phyloP scores from a whole-genome alignment of 352 stramenopile species.

The Phytopythium kandeliae region DNA sequence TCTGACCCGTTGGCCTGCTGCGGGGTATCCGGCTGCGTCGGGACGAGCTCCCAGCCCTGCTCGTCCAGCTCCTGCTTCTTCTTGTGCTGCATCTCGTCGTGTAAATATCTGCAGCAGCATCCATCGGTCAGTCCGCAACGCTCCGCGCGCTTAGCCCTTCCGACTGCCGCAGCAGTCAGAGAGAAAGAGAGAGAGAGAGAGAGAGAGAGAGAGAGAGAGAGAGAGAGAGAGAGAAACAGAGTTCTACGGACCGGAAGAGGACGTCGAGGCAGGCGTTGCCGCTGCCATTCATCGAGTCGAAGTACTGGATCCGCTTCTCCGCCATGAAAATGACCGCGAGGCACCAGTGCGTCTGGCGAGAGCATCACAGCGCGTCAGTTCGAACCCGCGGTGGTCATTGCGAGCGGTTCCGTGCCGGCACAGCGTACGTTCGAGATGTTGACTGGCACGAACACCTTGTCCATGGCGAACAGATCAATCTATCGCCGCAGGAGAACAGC shows the following conservation, averaged over 20 bases:
- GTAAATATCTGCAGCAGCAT: constrained; percentile 48
- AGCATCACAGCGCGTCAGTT: too few relatives aligned
- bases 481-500: constrained; percentile 8
- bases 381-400: too few relatives aligned
- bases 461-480: constrained; percentile 88
- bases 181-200: too few relatives aligned
- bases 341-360: constrained; percentile 76
- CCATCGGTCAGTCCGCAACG: not conserved
- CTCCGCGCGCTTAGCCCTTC: too few relatives aligned
- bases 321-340: constrained; percentile 84
- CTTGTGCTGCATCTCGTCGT: constrained; percentile 84
- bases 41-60: constrained; percentile 61
- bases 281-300: constrained; percentile 75
- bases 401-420: too few relatives aligned
- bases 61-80: constrained; percentile 62
- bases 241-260: constrained; percentile 34
- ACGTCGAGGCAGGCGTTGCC: constrained; percentile 69
- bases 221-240: too few relatives aligned
- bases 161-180: too few relatives aligned
- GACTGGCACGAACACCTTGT: constrained; percentile 86
- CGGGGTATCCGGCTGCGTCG: constrained; percentile 50
- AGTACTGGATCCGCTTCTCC: constrained; percentile 89
- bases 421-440: constrained; percentile 76
- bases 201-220: too few relatives aligned
- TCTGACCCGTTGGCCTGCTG: constrained; percentile 81